Evolutionary conservation across 148 eudicot species (phyloP).

Genomic region (Nyssa sinensis): DNA sequence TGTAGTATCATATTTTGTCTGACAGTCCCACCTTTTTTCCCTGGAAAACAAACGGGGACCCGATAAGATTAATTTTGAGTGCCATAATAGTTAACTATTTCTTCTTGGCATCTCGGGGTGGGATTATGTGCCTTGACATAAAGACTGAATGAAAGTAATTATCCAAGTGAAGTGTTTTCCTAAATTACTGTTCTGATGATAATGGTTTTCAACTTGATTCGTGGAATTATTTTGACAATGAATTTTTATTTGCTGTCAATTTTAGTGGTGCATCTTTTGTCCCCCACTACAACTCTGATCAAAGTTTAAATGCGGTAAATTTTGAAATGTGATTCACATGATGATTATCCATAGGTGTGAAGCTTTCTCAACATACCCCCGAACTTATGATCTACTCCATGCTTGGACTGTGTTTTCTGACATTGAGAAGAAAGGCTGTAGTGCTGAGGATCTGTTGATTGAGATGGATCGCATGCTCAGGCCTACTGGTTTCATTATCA

Average conservation of each 20-base stretch:
- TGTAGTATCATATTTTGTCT: background rate
- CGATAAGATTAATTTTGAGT: background rate
- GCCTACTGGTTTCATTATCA: slow-evolving; percentile 81
- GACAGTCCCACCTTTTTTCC: too few species aligned
- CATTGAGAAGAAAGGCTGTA: slow-evolving; percentile 83
- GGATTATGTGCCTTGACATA: background rate
- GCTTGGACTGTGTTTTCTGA: slow-evolving; percentile 91
- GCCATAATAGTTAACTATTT: background rate
- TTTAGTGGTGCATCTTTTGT: background rate
- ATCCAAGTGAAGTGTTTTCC: background rate
- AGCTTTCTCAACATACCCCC: slow-evolving; percentile 95
- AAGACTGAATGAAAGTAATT: background rate
- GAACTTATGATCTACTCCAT: slow-evolving; percentile 96
- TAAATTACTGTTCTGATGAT: background rate
- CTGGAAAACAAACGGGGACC: background rate
- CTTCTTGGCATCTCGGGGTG: background rate
- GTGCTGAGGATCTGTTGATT: slow-evolving; percentile 82
- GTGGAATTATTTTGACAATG: background rate
- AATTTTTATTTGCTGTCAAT: background rate
- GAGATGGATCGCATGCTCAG: slow-evolving; percentile 93
- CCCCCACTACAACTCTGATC: background rate
- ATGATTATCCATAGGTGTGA: slow-evolving; percentile 66
- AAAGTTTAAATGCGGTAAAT: slow-evolving; percentile 1
- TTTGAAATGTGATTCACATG: background rate
- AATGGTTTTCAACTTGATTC: background rate